A percentile compares a stretch with the other conserved stretches of the same genome.
phyloP scores from a whole-genome alignment of 1,284 basidiomycete species.

The Stereum hirsutum region DNA sequence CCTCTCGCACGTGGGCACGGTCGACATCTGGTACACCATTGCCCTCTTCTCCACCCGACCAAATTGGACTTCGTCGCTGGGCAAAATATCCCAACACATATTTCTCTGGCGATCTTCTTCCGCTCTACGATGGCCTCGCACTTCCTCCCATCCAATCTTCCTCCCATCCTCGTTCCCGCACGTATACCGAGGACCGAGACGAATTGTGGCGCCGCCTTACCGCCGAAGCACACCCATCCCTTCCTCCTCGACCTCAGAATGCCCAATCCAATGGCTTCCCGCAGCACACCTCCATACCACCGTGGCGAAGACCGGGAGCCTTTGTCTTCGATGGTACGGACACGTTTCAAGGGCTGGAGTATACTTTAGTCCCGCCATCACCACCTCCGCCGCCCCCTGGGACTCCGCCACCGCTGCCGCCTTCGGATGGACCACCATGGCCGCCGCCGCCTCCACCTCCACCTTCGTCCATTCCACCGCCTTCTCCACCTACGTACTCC shows the following conservation, averaged over 20 bases:
- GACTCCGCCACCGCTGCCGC: no score
- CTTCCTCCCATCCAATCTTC: conserved; percentile 29
- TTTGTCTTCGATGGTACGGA: neutral
- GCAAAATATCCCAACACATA: conserved; percentile 49
- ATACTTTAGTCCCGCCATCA: no score
- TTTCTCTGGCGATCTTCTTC: conserved; percentile 48
- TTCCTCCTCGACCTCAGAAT: conserved; percentile 8
- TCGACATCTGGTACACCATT: neutral
- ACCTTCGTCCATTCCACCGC: conserved; percentile 9
- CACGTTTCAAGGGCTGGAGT: neutral
- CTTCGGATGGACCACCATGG: conserved; percentile 9
- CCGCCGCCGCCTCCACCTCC: conserved; percentile 11
- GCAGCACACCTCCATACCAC: neutral
- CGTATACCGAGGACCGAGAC: conserved; percentile 28
- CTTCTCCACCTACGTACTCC: conserved; percentile 10
- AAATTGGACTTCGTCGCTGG: conserved; percentile 35
- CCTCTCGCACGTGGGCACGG: conserved; percentile 1
- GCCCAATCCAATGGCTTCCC: neutral
- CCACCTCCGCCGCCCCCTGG: no score
- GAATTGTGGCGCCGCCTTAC: conserved; percentile 29
- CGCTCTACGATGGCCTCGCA: conserved; percentile 36
- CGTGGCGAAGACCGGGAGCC: neutral
- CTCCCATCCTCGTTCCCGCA: conserved; percentile 12
- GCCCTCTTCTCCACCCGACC: neutral
- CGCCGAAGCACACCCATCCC: conserved; percentile 5